These are phyloP conservation scores for Botrytis porri DNA, from an alignment of 2,329 filamentous ascomycete genomes.

Conservation along the genomic window DNA sequence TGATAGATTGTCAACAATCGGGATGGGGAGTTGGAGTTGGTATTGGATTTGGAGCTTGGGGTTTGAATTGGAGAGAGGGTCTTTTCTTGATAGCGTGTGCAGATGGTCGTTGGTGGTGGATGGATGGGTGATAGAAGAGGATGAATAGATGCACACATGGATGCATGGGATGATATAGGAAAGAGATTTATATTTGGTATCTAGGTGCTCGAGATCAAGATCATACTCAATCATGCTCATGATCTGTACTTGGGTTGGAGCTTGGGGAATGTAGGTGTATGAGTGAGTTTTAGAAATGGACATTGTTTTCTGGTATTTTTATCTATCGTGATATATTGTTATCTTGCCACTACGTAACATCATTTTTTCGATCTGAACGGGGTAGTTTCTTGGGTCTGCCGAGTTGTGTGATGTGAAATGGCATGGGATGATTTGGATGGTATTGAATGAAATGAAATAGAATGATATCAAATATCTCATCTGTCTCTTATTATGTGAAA, in stretches of 20 bases:
- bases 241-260: background rate
- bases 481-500: too few species aligned
- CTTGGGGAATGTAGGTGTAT: too few species aligned
- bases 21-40: background rate
- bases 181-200: background rate
- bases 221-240: fast-evolving
- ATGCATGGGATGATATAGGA: background rate
- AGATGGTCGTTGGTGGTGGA: background rate
- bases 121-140: background rate
- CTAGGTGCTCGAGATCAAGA: background rate
- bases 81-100: background rate
- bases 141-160: background rate
- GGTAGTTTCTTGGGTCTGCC: too few species aligned
- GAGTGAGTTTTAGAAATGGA: too few species aligned
- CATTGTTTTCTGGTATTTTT: too few species aligned
- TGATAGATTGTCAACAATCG: background rate
- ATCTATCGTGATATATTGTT: too few species aligned
- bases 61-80: background rate
- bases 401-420: too few species aligned
- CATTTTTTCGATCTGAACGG: too few species aligned
- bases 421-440: too few species aligned
- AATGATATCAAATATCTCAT: too few species aligned
- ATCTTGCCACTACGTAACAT: too few species aligned
- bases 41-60: background rate
- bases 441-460: too few species aligned